Conservation (phyloP, 495 filamentous ascomycete genomes). For the Penicillium ochrochloron region DNA sequence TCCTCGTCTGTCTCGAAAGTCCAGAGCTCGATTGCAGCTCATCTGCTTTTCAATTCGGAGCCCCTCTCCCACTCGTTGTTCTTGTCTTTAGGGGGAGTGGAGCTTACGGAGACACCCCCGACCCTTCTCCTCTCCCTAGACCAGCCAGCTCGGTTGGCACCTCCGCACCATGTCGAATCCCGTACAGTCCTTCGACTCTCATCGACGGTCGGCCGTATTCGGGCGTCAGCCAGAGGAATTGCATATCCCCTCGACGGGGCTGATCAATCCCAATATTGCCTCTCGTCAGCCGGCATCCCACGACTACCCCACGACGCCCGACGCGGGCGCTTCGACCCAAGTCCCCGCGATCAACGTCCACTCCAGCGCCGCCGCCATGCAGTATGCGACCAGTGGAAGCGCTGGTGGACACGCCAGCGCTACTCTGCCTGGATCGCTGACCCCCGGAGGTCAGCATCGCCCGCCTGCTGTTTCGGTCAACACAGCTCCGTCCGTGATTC, state of each 20-base stretch:
- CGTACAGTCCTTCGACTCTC: slow-evolving; percentile 56
- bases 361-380: slow-evolving; percentile 61
- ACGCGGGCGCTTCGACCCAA: slow-evolving; percentile 35
- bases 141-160: slow-evolving; percentile 13
- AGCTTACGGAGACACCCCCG: slow-evolving; percentile 27
- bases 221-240: slow-evolving; percentile 71
- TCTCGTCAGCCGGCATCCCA: slow-evolving; percentile 56
- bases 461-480: slow-evolving; percentile 70
- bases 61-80: slow-evolving; percentile 13
- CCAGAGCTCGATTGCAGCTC: slow-evolving; percentile 9
- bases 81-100: slow-evolving; percentile 25
- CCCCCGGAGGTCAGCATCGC: slow-evolving; percentile 66
- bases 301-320: slow-evolving; percentile 49
- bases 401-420: slow-evolving; percentile 35
- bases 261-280: slow-evolving; percentile 39
- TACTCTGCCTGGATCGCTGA: slow-evolving; percentile 70
- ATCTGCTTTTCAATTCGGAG: slow-evolving; percentile 14
- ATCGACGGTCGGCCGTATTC: slow-evolving; percentile 56
- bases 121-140: slow-evolving; percentile 23
- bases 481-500: slow-evolving; percentile 69
- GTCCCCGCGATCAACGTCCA: slow-evolving; percentile 70
- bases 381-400: slow-evolving; percentile 45
- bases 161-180: slow-evolving; percentile 49
- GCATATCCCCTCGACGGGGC: slow-evolving; percentile 69
- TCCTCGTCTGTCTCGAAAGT: not conserved